A percentile compares a stretch with the other conserved stretches of the same genome.
Conservation (phyloP, 2,329 filamentous ascomycete genomes). For the Orbilia brochopaga region DNA sequence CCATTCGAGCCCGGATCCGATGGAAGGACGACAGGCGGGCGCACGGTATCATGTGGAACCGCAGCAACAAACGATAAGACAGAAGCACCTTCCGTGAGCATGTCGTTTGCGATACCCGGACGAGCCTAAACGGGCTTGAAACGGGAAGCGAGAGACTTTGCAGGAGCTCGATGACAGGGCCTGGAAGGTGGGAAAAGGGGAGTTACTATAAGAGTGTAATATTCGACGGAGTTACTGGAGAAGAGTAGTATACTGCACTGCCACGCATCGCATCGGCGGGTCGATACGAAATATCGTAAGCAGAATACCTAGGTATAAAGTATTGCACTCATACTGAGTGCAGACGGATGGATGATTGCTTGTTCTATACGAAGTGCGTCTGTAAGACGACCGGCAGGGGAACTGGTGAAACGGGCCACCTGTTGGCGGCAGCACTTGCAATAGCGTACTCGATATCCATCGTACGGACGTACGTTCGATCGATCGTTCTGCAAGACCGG, state of each 20-base stretch:
- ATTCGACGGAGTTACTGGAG: neutral
- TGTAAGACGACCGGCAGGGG: conserved; percentile 26
- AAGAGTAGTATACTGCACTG: conserved; percentile 28
- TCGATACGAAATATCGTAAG: neutral
- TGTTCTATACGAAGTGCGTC: neutral
- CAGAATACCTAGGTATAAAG: too few species aligned
- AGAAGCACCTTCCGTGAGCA: conserved; percentile 17
- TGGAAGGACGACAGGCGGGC: neutral
- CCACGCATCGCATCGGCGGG: too few species aligned
- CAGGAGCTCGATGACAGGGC: neutral
- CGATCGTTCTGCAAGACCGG: neutral
- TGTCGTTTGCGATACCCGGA: conserved; percentile 9
- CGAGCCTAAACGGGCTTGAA: conserved; percentile 2
- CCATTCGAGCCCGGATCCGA: neutral
- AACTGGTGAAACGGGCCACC: conserved; percentile 21
- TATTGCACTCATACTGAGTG: too few species aligned
- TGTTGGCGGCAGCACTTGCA: conserved; percentile 1
- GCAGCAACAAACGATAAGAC: conserved; percentile 29
- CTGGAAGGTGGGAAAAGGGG: neutral
- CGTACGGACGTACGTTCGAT: neutral
- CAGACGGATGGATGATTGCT: neutral
- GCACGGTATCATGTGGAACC: conserved; percentile 7
- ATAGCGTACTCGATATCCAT: neutral
- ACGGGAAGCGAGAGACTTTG: conserved; percentile 2
- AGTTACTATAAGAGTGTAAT: neutral